A percentile compares a stretch with the other conserved stretches of the same genome.
These are phyloP conservation scores for Salix caprea DNA, from an alignment of 345 rosid genomes.

Conservation along the genomic window DNA sequence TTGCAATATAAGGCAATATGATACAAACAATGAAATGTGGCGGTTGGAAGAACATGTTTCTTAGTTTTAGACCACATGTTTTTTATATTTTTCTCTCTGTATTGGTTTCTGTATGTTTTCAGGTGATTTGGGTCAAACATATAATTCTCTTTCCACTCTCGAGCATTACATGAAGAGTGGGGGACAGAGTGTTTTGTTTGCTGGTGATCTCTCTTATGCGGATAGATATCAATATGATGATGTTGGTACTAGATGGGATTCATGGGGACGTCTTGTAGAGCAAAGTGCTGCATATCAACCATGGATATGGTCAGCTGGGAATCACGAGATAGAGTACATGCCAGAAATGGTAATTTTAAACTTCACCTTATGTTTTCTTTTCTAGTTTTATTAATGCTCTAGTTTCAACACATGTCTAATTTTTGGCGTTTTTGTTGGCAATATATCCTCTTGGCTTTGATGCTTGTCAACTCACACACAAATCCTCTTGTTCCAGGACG, in stretches of 20 bases:
- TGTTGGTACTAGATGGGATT: slow-evolving; percentile 40
- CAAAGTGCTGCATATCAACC: slow-evolving; percentile 47
- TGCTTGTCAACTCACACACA: not conserved
- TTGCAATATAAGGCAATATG: no score
- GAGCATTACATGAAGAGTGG: slow-evolving; percentile 39
- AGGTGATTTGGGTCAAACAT: slow-evolving; percentile 50
- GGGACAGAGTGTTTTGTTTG: slow-evolving; percentile 31
- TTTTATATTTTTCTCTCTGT: not conserved
- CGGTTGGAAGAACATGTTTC: slow-evolving; percentile 4
- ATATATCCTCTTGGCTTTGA: not conserved
- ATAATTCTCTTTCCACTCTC: slow-evolving; percentile 39
- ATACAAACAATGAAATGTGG: not conserved
- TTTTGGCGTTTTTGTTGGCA: not conserved
- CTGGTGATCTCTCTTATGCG: slow-evolving; percentile 51
- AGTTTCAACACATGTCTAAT: not conserved
- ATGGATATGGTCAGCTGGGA: slow-evolving; percentile 44
- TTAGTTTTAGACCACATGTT: not conserved
- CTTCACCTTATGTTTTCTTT: not conserved
- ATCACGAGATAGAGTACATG: slow-evolving; percentile 44
- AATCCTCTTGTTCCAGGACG: slow-evolving; percentile 12
- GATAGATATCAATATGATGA: slow-evolving; percentile 37
- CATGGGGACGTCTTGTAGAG: slow-evolving; percentile 46
- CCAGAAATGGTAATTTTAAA: slow-evolving; percentile 20
- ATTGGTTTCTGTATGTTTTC: slow-evolving; percentile 4
- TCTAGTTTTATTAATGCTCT: not conserved